Base-by-base conservation (phyloP, 2,329 filamentous ascomycete species). In the Neonectria coccinea region DNA sequence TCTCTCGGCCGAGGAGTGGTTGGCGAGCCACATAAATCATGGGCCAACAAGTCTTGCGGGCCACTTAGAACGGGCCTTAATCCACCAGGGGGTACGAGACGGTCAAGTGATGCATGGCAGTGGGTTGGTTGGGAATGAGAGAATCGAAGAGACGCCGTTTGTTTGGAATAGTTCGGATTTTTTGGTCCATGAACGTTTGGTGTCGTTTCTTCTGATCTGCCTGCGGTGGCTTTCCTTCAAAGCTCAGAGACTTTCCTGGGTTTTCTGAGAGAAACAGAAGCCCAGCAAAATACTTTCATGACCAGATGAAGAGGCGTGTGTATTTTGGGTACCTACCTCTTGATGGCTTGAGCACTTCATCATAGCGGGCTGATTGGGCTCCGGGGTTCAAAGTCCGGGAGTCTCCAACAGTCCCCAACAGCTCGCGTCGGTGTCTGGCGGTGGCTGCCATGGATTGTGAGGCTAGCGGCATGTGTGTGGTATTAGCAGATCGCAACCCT, bases 401-500 rank as follows among this genome's bases (percentile, higher is more conserved):
- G 39, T 44, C 53, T 45, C 56, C 47, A 59, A 64, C 41, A 61
- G 61, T 48, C 47, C 54, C 31, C 22, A 51, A 54, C 25, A 31
- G 42, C 51, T 45, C 31, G 18, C 42, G 31, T 47, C 39, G 41
- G 56, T 52, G 41, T 48, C 53, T 53, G 45, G 53, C 51, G 48
- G 54, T 56, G 56, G 68, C 67, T 55, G 50, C 53, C 58, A 57
- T 55, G 55, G 52, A 48, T 41, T 48, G 56, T 47, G 52, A 65
- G 54, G 52, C 64, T 64, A 69, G 56, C 55, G 61, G 65, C 56
- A 61, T 59, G 56, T 45, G 56, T 44, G 59, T 64, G 51, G 67
- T 57, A 61, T 53, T 68, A 53, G 66, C 48, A 70, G 68, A 71
- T 70, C 61, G 42, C 39, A 69, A 67, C 58, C 70, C 56, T 70